phyloP scores from a whole-genome alignment of 805 yeast genomes.

The Hyphopichia homilentoma region DNA sequence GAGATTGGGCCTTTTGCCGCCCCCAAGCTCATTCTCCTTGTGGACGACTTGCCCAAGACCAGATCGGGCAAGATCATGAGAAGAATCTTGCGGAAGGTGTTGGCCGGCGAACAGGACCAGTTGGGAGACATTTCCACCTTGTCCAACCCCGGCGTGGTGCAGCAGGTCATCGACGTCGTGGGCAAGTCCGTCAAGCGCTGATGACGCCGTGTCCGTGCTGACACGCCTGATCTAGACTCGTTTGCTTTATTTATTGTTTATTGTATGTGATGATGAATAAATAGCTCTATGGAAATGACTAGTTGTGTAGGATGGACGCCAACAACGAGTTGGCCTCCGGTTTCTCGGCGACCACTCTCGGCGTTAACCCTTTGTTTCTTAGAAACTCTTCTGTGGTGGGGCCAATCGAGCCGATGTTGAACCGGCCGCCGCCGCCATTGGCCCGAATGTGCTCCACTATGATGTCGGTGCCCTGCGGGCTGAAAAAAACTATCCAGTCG shows the following conservation, averaged over 20 bases:
- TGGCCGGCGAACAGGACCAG: conserved; percentile 87
- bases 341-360: conserved; percentile 61
- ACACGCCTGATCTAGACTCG: too few species aligned
- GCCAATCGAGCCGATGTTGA: conserved; percentile 78
- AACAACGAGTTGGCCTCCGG: conserved; percentile 68
- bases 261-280: too few species aligned
- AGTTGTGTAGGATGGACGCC: conserved; percentile 34
- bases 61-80: conserved; percentile 99
- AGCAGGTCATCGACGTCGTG: conserved; percentile 68
- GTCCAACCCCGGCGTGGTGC: conserved; percentile 82
- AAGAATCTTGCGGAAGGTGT: conserved; percentile 90
- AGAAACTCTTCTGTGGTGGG: conserved; percentile 82
- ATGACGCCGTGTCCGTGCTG: too few species aligned
- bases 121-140: conserved; percentile 90
- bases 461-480: conserved; percentile 80
- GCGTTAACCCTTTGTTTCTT: conserved; percentile 45
- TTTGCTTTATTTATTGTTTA: too few species aligned
- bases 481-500: conserved; percentile 80
- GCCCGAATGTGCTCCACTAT: conserved; percentile 45
- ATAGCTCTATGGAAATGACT: too few species aligned
- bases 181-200: conserved; percentile 21
- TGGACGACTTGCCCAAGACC: conserved; percentile 94
- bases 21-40: conserved; percentile 80
- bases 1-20: conserved; percentile 95
- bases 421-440: conserved; percentile 8